These are phyloP conservation scores for Fistulinella staudtii DNA, from an alignment of 1,284 basidiomycete genomes.

Conservation along the genomic window DNA sequence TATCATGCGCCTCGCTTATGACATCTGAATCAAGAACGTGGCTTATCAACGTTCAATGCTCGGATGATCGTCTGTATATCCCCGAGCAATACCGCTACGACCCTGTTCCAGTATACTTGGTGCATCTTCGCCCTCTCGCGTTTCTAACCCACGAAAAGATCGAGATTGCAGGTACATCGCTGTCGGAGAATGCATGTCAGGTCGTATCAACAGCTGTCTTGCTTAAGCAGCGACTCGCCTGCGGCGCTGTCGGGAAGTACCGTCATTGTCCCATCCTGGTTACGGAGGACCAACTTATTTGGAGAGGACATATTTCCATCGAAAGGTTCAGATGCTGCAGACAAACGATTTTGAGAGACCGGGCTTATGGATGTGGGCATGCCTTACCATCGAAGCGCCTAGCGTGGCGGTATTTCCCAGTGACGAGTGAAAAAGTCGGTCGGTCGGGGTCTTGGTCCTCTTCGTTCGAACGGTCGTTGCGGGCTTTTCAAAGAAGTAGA, in stretches of 20 bases:
- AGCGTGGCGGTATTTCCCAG: slow-evolving; percentile 80
- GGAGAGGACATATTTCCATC: slow-evolving; percentile 18
- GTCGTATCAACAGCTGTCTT: slow-evolving; percentile 1
- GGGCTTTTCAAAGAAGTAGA: slow-evolving; percentile 11
- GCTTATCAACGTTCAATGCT: too few relatives aligned
- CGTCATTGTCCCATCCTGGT: slow-evolving; percentile 57
- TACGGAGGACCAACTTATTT: slow-evolving; percentile 54
- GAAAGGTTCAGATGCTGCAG: slow-evolving; percentile 2
- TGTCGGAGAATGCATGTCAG: slow-evolving; percentile 25
- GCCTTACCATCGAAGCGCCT: slow-evolving; percentile 57
- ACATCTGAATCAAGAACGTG: too few relatives aligned
- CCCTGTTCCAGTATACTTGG: slow-evolving; percentile 87
- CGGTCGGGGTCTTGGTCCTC: slow-evolving; percentile 51
- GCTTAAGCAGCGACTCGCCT: slow-evolving; percentile 40
- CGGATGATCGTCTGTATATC: slow-evolving; percentile 61
- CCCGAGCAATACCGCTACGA: slow-evolving; percentile 83
- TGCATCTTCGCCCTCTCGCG: slow-evolving; percentile 72
- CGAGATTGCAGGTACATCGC: slow-evolving; percentile 68
- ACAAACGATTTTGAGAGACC: slow-evolving; percentile 1
- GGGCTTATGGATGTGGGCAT: background rate
- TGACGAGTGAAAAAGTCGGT: slow-evolving; percentile 83
- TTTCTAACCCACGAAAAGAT: slow-evolving; percentile 83
- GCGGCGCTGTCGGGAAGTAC: slow-evolving; percentile 67
- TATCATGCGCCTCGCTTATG: too few relatives aligned
- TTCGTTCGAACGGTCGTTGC: slow-evolving; percentile 4